Conservation (phyloP, 192 early-diverging fungal genomes). For the Umbelopsis vinacea region DNA sequence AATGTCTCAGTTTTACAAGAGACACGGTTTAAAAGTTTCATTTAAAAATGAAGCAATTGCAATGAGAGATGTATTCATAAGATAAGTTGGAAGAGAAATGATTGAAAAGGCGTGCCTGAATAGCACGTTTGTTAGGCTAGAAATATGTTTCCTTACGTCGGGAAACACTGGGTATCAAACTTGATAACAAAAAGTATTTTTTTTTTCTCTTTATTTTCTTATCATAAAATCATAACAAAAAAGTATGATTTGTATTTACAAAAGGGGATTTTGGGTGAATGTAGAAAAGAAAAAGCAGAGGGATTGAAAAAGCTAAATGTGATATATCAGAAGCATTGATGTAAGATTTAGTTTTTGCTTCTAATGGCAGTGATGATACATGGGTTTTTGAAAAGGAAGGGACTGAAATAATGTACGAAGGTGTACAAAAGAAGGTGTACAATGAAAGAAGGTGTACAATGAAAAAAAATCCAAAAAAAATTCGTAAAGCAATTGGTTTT, state of each 20-base stretch:
- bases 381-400: background rate
- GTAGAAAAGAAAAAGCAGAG: background rate
- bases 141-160: no score
- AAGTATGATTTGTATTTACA: conserved; percentile 9
- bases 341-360: background rate
- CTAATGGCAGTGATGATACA: conserved; percentile 9
- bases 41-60: no score
- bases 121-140: no score
- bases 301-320: background rate
- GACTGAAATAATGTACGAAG: background rate
- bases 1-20: no score
- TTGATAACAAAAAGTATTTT: no score
- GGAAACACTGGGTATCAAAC: no score
- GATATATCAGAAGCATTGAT: background rate
- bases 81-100: no score
- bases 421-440: background rate
- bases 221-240: background rate
- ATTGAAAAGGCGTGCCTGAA: no score
- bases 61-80: no score
- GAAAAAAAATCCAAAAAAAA: background rate
- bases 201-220: no score
- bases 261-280: background rate
- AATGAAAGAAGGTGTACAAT: no score
- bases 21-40: no score
- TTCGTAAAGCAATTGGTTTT: background rate